phyloP scores from a whole-genome alignment of 208 protist genomes.

The Trypanosoma conorhini region DNA sequence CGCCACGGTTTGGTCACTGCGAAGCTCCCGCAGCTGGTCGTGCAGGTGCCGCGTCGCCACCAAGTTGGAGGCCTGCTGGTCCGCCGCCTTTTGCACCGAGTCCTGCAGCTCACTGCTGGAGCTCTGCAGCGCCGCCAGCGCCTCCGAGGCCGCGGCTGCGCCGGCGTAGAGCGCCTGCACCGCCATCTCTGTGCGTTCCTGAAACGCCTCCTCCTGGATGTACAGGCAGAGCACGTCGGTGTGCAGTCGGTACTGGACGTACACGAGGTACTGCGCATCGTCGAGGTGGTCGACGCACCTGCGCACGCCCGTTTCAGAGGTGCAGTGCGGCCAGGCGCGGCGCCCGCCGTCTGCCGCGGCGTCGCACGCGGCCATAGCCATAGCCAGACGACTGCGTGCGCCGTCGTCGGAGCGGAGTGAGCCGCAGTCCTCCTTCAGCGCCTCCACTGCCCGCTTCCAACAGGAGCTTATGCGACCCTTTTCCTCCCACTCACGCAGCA shows the following conservation, averaged over 20 bases:
- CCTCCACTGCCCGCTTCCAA: slow-evolving; percentile 66
- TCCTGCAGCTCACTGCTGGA: slow-evolving; percentile 34
- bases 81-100: slow-evolving; percentile 24
- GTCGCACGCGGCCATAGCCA: slow-evolving; percentile 81
- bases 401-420: slow-evolving; percentile 48
- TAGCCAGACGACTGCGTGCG: slow-evolving; percentile 63
- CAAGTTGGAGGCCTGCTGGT: slow-evolving; percentile 39
- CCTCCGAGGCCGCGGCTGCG: slow-evolving; percentile 33
- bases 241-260: slow-evolving; percentile 88
- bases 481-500: slow-evolving; percentile 53
- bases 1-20: slow-evolving; percentile 36
- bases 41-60: slow-evolving; percentile 32
- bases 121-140: slow-evolving; percentile 36
- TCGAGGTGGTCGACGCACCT: slow-evolving; percentile 58
- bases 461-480: slow-evolving; percentile 56
- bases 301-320: slow-evolving; percentile 11
- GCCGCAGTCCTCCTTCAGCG: slow-evolving; percentile 46
- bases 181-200: slow-evolving; percentile 79
- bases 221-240: slow-evolving; percentile 80
- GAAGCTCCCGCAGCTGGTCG: slow-evolving; percentile 36
- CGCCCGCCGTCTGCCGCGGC: slow-evolving; percentile 57
- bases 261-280: slow-evolving; percentile 68
- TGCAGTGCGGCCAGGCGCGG: slow-evolving; percentile 32
- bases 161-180: slow-evolving; percentile 56
- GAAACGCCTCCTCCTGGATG: slow-evolving; percentile 83